Conservation (phyloP, 2,329 filamentous ascomycete genomes). For the Pezicula carpinea region DNA sequence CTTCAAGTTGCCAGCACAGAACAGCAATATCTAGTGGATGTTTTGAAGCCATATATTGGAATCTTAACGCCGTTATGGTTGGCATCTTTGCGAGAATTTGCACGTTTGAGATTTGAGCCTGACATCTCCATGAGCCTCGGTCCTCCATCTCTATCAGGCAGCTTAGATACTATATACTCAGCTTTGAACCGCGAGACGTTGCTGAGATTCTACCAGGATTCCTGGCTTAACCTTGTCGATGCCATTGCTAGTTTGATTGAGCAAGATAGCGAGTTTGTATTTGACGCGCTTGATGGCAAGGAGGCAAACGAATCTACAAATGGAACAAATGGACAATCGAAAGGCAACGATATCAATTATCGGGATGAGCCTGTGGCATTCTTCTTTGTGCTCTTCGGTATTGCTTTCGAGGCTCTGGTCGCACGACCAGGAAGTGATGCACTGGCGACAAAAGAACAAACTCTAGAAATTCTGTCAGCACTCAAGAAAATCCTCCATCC, state of each 20-base stretch:
- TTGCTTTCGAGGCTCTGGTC: conserved; percentile 92
- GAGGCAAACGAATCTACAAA: conserved; percentile 38
- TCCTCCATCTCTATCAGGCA: conserved; percentile 74
- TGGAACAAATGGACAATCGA: conserved; percentile 41
- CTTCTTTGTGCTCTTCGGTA: conserved; percentile 96
- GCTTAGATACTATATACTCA: conserved; percentile 89
- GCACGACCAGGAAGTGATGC: conserved; percentile 66
- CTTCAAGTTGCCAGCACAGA: conserved; percentile 92
- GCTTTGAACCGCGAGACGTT: conserved; percentile 92
- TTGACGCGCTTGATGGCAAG: conserved; percentile 91
- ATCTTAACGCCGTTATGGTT: conserved; percentile 91
- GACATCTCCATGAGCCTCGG: conserved; percentile 91
- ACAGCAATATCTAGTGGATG: conserved; percentile 81
- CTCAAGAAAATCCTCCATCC: conserved; percentile 93
- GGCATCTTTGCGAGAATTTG: conserved; percentile 88
- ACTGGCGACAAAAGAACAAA: conserved; percentile 70
- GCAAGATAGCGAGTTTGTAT: conserved; percentile 96
- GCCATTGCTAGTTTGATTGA: conserved; percentile 96
- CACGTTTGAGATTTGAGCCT: conserved; percentile 87
- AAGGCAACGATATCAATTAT: conserved; percentile 85
- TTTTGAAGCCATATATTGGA: conserved; percentile 85
- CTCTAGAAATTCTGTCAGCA: conserved; percentile 81
- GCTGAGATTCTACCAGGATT: conserved; percentile 92
- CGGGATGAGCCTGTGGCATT: conserved; percentile 96
- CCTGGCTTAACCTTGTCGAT: conserved; percentile 94